Percentiles rank a stretch among this genome's conserved stretches.
Evolutionary conservation across 345 rosid genomes (phyloP).

Genomic region (Draba incana): DNA sequence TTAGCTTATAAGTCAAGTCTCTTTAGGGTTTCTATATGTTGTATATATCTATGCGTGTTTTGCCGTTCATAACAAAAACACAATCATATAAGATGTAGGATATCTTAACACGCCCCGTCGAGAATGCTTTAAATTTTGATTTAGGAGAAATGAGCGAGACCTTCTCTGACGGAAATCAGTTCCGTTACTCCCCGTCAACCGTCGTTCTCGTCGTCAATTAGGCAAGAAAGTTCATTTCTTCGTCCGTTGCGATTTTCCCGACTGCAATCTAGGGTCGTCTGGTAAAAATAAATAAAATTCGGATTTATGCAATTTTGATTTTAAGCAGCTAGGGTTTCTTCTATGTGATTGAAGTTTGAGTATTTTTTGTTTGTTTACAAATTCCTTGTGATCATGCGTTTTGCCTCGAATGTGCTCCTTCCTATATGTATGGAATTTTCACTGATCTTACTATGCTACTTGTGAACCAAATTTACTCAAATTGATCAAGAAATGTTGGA

Average conservation of each 20-base stretch:
- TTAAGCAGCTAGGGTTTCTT: slow-evolving; percentile 6
- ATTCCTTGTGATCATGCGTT: slow-evolving; percentile 95
- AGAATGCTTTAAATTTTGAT: too few species aligned
- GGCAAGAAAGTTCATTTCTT: slow-evolving; percentile 98
- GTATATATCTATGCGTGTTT: too few species aligned
- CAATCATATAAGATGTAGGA: too few species aligned
- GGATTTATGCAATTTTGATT: neutral
- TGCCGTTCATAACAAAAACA: too few species aligned
- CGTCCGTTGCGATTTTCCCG: slow-evolving; percentile 90
- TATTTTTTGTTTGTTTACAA: slow-evolving; percentile 51
- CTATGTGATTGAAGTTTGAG: neutral
- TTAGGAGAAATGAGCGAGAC: too few species aligned
- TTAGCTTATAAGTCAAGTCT: too few species aligned
- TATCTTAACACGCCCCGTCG: too few species aligned
- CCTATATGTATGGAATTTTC: too few species aligned
- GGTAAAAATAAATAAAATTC: slow-evolving; percentile 41
- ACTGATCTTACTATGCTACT: too few species aligned
- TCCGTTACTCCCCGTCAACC: slow-evolving; percentile 71
- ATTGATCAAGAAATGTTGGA: slow-evolving; percentile 5
- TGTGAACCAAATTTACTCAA: neutral
- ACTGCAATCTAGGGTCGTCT: slow-evolving; percentile 94
- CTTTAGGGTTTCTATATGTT: too few species aligned
- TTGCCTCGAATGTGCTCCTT: slow-evolving; percentile 84
- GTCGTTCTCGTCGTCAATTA: slow-evolving; percentile 87
- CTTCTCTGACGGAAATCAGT: slow-evolving; percentile 46